Base-by-base conservation (phyloP, 352 stramenopile genomes). In the Globisporangium mamillatum region DNA sequence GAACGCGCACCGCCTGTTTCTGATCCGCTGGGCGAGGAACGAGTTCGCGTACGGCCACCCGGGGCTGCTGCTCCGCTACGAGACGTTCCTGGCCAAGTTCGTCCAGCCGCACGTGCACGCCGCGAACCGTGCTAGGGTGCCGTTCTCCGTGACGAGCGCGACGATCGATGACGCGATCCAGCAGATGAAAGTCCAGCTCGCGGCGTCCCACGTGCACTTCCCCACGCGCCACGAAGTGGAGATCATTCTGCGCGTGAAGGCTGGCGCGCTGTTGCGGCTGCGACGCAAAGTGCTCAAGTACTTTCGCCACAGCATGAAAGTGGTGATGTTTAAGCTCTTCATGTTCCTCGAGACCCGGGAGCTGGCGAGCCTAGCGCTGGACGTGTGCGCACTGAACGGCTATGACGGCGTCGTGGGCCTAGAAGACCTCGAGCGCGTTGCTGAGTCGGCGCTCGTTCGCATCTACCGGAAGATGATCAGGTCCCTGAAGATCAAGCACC, bases 51-150 rank as follows among this genome's bases (percentile, higher is more conserved):
- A 86, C 38, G 84, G 75, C 1, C 71, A 84, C 63, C 34, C 67
- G 7, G 79, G 81, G 6, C 29, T 90, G 25, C 64, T 90, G 63
- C 67, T 83, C 41, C 79, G 80, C 52, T 90, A 92, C 58, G 84
- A 92, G 53, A 63, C 67, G 6, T 92, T 88, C 57, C 68, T 92
- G 29, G 64, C 75, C 48, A 75, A 63, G 10, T 87, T 71, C 63
- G 61, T 91, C 34, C 78, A 71, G 32, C 70, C 72, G 18, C 71
- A 76, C 61, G 48, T 66, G 18, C 60, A 80, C 29, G 56, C 60
- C 60, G 67, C 63, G 4, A 68, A 76, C 58, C 56, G 75, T 68
- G 52, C 22, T 18, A 6, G 64, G 8, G 7, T 60, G 67, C 6
- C 29, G 20, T 80, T 69, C 25, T 38, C 10, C 55, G 20, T 72